Percentiles rank a stretch among this genome's conserved stretches.
Conservation (phyloP, 108 stramenopile genomes). For the Pseudonitzschia multistriata region DNA sequence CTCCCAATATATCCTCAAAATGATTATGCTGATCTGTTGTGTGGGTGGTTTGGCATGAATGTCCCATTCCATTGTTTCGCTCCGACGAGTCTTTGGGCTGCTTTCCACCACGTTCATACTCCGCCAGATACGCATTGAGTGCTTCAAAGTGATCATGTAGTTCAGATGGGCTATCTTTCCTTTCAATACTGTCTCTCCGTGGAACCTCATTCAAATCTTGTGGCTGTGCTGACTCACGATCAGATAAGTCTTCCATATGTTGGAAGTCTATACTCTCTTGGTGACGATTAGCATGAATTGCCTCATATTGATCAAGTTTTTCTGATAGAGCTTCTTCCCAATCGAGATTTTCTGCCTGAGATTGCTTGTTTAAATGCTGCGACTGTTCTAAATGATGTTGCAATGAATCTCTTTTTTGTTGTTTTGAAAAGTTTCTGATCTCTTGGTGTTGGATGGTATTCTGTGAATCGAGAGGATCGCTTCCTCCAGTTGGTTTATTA, state of each 20-base stretch:
- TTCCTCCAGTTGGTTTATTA: too few relatives aligned
- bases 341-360: too few relatives aligned
- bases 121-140: neutral
- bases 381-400: neutral
- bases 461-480: too few relatives aligned
- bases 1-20: neutral
- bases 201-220: neutral
- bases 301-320: too few relatives aligned
- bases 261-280: too few relatives aligned
- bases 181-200: neutral
- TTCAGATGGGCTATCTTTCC: neutral
- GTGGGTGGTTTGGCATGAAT: too few relatives aligned
- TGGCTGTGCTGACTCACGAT: neutral
- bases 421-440: too few relatives aligned
- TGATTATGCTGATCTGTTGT: neutral
- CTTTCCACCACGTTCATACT: neutral
- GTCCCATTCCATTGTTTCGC: neutral
- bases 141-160: slow-evolving; percentile 4
- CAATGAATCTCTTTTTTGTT: neutral
- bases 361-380: neutral
- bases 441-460: too few relatives aligned
- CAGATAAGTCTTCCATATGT: neutral
- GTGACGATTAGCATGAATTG: too few relatives aligned
- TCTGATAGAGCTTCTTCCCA: too few relatives aligned
- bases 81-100: neutral